A percentile compares a stretch with the other conserved stretches of the same genome.
Conservation (phyloP, 305 asterid species). For the Solanum chacoense region DNA sequence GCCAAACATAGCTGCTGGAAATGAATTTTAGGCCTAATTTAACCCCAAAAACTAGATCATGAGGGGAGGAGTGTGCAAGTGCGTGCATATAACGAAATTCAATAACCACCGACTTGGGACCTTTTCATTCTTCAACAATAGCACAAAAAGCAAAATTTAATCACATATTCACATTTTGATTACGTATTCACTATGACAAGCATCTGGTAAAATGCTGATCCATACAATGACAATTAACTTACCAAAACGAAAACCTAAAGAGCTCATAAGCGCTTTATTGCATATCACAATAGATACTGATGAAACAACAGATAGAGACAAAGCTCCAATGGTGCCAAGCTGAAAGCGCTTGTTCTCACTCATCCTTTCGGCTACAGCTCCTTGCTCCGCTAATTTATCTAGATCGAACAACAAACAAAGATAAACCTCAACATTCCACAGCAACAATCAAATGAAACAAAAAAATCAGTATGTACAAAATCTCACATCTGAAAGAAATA, state of each 20-base stretch:
- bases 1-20: background rate
- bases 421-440: background rate
- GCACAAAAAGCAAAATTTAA: background rate
- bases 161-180: background rate
- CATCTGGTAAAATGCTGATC: background rate
- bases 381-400: conserved; percentile 4
- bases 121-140: background rate
- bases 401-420: conserved; percentile 8
- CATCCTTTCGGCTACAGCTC: conserved; percentile 29
- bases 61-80: background rate
- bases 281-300: conserved; percentile 90
- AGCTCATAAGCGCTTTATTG: conserved; percentile 86
- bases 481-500: background rate
- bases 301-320: conserved; percentile 78
- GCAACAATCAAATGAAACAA: background rate
- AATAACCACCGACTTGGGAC: background rate
- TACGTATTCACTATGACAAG: background rate
- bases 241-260: conserved; percentile 74
- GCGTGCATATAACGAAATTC: background rate
- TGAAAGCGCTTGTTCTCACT: conserved; percentile 57
- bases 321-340: conserved; percentile 85
- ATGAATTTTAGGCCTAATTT: background rate
- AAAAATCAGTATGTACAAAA: background rate
- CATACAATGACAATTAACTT: conserved; percentile 9
- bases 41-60: background rate